Base-by-base conservation (phyloP, 192 early-diverging fungal genomes). In the Umbelopsis ramanniana region DNA sequence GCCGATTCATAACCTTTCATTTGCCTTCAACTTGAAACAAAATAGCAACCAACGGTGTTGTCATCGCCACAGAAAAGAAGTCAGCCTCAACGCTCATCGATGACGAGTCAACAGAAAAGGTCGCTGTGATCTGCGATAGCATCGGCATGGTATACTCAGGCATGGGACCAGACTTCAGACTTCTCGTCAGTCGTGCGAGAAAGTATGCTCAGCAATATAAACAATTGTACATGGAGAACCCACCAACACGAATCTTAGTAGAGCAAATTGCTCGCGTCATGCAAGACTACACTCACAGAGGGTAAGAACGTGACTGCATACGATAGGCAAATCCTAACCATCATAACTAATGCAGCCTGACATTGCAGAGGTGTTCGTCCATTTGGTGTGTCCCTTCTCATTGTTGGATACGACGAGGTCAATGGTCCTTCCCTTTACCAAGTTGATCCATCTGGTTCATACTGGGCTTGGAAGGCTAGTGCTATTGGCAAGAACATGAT, bases 401-500 rank as follows among this genome's bases (percentile, higher is more conserved):
- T 99, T 79, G 94, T 94, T 55, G 98, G 98, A 67, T 95, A 91
- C 53, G 98, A 99, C 77, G 93, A 96, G 43, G 83, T 79, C 40
- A 86, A 84, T 69, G 96, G 96, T 14, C 94, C 94, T 23, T 87
- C 90, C 22, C 87, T 99, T 60, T 99, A 99, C 86, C 98, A 99
- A 83, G 96, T 99, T 9, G 98, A 99, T 80, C 98, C 98, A 2
- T 97, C 97, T 66, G 98, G 98, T 47, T 96, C 95, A 35, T 99
- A 96, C 87, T 99, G 91, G 83, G 92, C 95, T 21, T 99, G 98
- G 98, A 98, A 98, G 84, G 98, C 97, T 17, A 95, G 93, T 29
- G 96, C 97, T 1, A 98, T 98, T 60, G 98, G 98, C 60, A 99
- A 99, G 81, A 98, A 99, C 84, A 98, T 98, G 97, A 83, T 97